Conservation (phyloP, 495 filamentous ascomycete genomes). For the Cudoniella acicularis region DNA sequence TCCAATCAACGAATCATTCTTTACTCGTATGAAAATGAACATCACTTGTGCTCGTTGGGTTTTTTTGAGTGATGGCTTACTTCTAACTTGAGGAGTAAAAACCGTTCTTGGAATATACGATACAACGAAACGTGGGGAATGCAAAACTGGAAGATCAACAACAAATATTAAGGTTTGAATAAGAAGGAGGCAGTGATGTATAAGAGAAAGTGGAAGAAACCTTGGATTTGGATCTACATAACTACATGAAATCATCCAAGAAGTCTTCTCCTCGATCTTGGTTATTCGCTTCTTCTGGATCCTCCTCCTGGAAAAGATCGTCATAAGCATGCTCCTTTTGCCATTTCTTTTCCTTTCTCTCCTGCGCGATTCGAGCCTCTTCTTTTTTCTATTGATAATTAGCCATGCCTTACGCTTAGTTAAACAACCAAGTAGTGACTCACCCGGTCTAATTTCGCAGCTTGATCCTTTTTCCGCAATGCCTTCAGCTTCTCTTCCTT, state of each 20-base stretch:
- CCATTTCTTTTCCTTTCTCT: slow-evolving; percentile 83
- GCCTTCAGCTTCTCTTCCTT: slow-evolving; percentile 70
- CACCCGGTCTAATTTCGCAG: slow-evolving; percentile 61
- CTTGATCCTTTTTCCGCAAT: slow-evolving; percentile 66
- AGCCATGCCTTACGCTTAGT: background rate
- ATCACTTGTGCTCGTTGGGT: too few species aligned
- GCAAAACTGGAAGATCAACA: too few species aligned
- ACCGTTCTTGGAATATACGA: too few species aligned
- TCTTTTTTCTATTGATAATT: slow-evolving; percentile 59
- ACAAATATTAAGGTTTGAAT: too few species aligned
- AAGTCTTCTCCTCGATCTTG: slow-evolving; percentile 60
- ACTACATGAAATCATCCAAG: slow-evolving; percentile 72
- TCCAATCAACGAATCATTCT: too few species aligned
- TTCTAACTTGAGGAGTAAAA: too few species aligned
- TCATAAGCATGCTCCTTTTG: slow-evolving; percentile 95
- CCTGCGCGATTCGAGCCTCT: slow-evolving; percentile 72
- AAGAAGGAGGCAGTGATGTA: too few species aligned
- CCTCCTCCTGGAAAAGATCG: slow-evolving; percentile 69
- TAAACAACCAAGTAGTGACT: slow-evolving; percentile 24
- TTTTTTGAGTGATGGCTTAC: too few species aligned
- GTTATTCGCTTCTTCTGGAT: slow-evolving; percentile 61
- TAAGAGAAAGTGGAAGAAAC: slow-evolving; percentile 3
- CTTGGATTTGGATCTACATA: background rate
- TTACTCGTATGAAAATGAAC: too few species aligned
- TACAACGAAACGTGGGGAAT: too few species aligned